Conservation (phyloP, 1,139 yeast species). For the Candida sojae region DNA sequence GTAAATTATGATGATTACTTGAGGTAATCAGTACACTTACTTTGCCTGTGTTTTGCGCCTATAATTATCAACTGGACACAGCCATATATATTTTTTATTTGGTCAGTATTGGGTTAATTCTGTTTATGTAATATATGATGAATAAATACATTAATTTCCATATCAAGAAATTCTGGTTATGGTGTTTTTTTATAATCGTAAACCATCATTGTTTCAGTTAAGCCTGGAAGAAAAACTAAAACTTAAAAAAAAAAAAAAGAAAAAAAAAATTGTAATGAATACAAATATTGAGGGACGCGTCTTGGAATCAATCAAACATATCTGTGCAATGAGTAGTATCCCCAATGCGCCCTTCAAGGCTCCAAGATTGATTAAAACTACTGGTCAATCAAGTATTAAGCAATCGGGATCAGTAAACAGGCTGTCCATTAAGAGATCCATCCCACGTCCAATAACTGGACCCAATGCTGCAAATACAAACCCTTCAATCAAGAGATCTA, state of each 20-base stretch:
- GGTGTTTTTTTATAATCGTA: no score
- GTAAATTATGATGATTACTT: no score
- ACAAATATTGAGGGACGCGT: neutral
- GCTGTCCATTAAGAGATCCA: neutral
- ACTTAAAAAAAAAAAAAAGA: constrained; percentile 1
- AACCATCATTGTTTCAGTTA: neutral
- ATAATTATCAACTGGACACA: no score
- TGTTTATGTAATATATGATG: neutral
- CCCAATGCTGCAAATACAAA: neutral
- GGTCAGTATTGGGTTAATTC: neutral
- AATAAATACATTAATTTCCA: neutral
- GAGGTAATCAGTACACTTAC: no score
- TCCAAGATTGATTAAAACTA: constrained; percentile 24
- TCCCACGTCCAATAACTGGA: neutral
- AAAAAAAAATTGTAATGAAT: neutral
- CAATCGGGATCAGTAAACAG: neutral
- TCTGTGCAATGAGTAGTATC: constrained; percentile 12
- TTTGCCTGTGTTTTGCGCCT: no score
- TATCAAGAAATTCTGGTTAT: neutral
- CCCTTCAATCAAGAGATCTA: constrained; percentile 2
- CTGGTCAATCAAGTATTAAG: neutral
- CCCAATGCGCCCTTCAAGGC: constrained; percentile 40
- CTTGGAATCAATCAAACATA: neutral
- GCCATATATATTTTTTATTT: no score
- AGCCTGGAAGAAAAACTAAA: neutral